These are phyloP conservation scores for Draba incana DNA, from an alignment of 345 rosid genomes.

Conservation along the genomic window DNA sequence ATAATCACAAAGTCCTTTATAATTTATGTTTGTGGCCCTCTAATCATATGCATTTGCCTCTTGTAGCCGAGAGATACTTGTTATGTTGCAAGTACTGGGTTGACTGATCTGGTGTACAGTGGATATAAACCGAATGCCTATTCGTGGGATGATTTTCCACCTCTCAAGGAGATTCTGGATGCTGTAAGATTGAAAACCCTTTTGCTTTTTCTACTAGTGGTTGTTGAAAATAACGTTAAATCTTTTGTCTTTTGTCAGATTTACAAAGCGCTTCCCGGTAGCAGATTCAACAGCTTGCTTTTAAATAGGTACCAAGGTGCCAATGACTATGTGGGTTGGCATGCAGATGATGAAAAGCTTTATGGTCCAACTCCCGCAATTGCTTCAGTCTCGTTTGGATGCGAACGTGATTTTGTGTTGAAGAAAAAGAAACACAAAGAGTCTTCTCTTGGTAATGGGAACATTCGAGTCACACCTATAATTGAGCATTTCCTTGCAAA, in stretches of 20 bases:
- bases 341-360: slow-evolving; percentile 82
- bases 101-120: slow-evolving; percentile 64
- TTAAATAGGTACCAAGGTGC: slow-evolving; percentile 80
- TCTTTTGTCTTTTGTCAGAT: slow-evolving; percentile 53
- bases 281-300: slow-evolving; percentile 83
- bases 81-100: slow-evolving; percentile 70
- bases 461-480: neutral
- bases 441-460: slow-evolving; percentile 50
- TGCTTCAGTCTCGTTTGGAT: slow-evolving; percentile 87
- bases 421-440: slow-evolving; percentile 65
- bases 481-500: neutral
- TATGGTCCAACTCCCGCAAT: slow-evolving; percentile 75
- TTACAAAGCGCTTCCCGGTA: slow-evolving; percentile 68
- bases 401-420: slow-evolving; percentile 80
- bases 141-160: slow-evolving; percentile 88
- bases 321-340: slow-evolving; percentile 83
- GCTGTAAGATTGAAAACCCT: slow-evolving; percentile 46
- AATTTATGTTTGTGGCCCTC: slow-evolving; percentile 15
- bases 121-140: slow-evolving; percentile 71
- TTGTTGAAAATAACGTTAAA: neutral
- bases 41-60: slow-evolving; percentile 13
- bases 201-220: neutral
- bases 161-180: slow-evolving; percentile 69
- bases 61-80: slow-evolving; percentile 84
- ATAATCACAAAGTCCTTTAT: neutral